Evolutionary conservation across 2,329 filamentous ascomycete species (phyloP).

Genomic region (Diaporthe caulivora): DNA sequence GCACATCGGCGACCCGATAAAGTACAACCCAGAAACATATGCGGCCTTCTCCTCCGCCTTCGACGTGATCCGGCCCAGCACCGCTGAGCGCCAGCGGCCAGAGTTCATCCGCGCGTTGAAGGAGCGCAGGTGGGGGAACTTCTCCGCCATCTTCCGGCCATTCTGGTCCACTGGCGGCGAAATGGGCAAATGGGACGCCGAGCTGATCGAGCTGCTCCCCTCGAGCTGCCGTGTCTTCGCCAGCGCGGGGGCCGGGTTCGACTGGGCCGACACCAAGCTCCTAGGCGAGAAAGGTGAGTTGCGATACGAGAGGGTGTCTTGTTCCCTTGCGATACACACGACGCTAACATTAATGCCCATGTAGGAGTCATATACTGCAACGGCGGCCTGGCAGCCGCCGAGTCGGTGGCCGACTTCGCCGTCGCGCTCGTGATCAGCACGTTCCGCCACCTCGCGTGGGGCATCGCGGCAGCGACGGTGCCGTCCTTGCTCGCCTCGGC

Average conservation of each 20-base stretch:
- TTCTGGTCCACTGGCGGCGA: constrained; percentile 73
- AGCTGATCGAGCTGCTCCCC: constrained; percentile 69
- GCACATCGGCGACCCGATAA: constrained; percentile 77
- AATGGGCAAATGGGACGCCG: constrained; percentile 74
- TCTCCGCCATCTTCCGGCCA: constrained; percentile 65
- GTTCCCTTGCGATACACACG: too few species aligned
- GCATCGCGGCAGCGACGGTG: constrained; percentile 65
- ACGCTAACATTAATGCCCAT: too few species aligned
- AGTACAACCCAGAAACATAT: constrained; percentile 62
- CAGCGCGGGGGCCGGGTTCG: constrained; percentile 74
- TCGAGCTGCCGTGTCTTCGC: constrained; percentile 70
- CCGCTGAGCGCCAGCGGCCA: constrained; percentile 62
- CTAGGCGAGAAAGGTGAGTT: constrained; percentile 69
- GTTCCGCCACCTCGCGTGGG: constrained; percentile 78
- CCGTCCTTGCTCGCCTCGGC: constrained; percentile 42
- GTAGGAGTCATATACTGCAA: constrained; percentile 79
- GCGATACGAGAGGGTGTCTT: too few species aligned
- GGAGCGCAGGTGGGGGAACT: constrained; percentile 67
- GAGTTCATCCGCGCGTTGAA: constrained; percentile 63
- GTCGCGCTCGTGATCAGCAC: constrained; percentile 76
- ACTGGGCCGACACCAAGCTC: constrained; percentile 74
- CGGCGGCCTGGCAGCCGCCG: constrained; percentile 76
- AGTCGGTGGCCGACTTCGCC: constrained; percentile 80
- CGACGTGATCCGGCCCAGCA: constrained; percentile 63
- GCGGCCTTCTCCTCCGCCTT: constrained; percentile 57